phyloP scores from a whole-genome alignment of 306 rosid genomes.

The Leucaena leucocephala region DNA sequence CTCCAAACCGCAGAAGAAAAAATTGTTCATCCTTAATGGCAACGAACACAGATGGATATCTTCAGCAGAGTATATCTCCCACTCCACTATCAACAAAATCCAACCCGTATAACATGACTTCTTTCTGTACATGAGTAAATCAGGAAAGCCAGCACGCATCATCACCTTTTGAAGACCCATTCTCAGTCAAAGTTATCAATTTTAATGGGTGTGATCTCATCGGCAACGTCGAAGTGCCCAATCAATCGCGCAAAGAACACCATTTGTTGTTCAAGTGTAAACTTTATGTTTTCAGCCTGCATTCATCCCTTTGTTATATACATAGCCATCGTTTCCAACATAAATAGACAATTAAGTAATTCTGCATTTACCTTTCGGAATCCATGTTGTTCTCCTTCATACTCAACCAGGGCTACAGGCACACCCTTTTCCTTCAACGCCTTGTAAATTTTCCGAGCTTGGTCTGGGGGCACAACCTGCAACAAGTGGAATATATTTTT shows the following conservation, averaged over 20 bases:
- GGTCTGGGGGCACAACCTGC: slow-evolving; percentile 87
- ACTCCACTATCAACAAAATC: too few species aligned
- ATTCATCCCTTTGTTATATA: slow-evolving; percentile 30
- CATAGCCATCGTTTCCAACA: slow-evolving; percentile 11
- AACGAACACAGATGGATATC: too few species aligned
- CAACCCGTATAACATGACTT: too few species aligned
- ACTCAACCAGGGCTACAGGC: slow-evolving; percentile 94
- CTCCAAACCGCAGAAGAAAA: too few species aligned
- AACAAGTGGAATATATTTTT: slow-evolving; percentile 18
- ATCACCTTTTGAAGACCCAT: slow-evolving; percentile 29
- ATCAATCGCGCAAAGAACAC: slow-evolving; percentile 93
- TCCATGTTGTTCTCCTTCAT: slow-evolving; percentile 98
- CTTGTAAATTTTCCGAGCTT: slow-evolving; percentile 75
- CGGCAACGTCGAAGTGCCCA: slow-evolving; percentile 83
- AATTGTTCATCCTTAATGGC: too few species aligned
- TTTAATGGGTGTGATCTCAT: slow-evolving; percentile 75
- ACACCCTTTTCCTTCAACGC: slow-evolving; percentile 86
- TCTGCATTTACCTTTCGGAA: slow-evolving; percentile 73
- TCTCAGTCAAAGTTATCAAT: slow-evolving; percentile 67
- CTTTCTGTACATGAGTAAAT: too few species aligned
- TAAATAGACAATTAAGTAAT: slow-evolving; percentile 21
- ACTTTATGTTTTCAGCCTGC: slow-evolving; percentile 95
- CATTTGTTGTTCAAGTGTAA: slow-evolving; percentile 96
- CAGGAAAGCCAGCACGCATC: slow-evolving; percentile 9
- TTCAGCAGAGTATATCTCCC: too few species aligned